A percentile compares a stretch with the other conserved stretches of the same genome.
phyloP scores from a whole-genome alignment of 805 yeast genomes.

The Millerozyma acaciae region DNA sequence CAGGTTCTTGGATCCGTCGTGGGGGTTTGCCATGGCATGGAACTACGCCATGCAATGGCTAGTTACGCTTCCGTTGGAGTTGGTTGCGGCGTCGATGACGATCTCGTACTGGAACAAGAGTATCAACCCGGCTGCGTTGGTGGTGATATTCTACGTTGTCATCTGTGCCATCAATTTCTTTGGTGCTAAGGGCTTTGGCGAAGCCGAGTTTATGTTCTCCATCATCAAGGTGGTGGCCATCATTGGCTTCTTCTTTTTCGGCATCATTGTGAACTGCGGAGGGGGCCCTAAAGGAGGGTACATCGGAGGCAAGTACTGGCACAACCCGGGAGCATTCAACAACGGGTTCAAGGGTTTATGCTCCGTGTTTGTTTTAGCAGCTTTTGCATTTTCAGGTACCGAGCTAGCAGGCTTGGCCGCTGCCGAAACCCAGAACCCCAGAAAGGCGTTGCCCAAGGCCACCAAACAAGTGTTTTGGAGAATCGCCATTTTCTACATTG shows the following conservation, averaged over 20 bases:
- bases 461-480: constrained; percentile 43
- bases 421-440: constrained; percentile 39
- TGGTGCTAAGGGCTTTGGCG: constrained; percentile 57
- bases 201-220: constrained; percentile 64
- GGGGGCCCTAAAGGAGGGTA: constrained; percentile 49
- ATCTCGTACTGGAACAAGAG: constrained; percentile 51
- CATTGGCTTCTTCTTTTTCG: constrained; percentile 52
- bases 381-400: constrained; percentile 40
- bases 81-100: constrained; percentile 58
- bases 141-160: constrained; percentile 48
- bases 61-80: constrained; percentile 53
- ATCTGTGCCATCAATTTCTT: constrained; percentile 45
- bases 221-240: constrained; percentile 60
- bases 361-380: constrained; percentile 39
- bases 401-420: constrained; percentile 42
- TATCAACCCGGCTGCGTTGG: constrained; percentile 59
- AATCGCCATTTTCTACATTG: constrained; percentile 38
- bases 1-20: constrained; percentile 54
- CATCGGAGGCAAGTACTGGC: constrained; percentile 50
- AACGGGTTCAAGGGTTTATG: constrained; percentile 42
- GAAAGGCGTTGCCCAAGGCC: constrained; percentile 36
- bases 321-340: constrained; percentile 52
- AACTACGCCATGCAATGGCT: constrained; percentile 52
- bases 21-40: constrained; percentile 63
- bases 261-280: constrained; percentile 38